Evolutionary conservation across 78 protist genomes (phyloP).

Genomic region (Chrysochromulina parva): DNA sequence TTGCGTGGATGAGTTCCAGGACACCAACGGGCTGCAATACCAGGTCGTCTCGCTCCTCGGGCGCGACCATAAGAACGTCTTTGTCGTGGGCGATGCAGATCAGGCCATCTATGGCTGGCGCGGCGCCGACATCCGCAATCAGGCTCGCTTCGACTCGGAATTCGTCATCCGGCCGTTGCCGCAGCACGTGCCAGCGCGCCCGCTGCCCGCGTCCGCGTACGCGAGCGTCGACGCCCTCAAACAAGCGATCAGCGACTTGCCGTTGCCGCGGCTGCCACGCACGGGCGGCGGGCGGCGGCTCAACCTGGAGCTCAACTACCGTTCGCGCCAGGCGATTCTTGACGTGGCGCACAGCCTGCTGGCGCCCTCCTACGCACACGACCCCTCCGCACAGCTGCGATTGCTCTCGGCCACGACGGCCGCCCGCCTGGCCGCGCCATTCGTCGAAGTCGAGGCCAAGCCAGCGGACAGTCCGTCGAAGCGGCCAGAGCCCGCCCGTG

Average conservation of each 20-base stretch:
- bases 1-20: slow-evolving; percentile 5
- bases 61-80: background rate
- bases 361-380: too few relatives aligned
- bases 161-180: background rate
- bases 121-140: background rate
- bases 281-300: background rate
- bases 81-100: background rate
- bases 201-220: background rate
- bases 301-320: background rate
- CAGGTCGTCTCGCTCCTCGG: background rate
- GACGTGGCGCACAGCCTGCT: too few relatives aligned
- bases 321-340: background rate
- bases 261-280: too few relatives aligned
- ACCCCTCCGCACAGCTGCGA: too few relatives aligned
- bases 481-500: too few relatives aligned
- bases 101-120: slow-evolving; percentile 25
- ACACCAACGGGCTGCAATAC: background rate
- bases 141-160: background rate
- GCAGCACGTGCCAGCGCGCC: background rate
- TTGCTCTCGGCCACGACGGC: too few relatives aligned
- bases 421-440: too few relatives aligned
- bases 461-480: too few relatives aligned
- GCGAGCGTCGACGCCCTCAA: too few relatives aligned
- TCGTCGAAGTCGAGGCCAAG: too few relatives aligned
- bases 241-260: too few relatives aligned